These are phyloP conservation scores for Pisolithus tinctorius DNA, from an alignment of 768 basidiomycete species.

Conservation along the genomic window DNA sequence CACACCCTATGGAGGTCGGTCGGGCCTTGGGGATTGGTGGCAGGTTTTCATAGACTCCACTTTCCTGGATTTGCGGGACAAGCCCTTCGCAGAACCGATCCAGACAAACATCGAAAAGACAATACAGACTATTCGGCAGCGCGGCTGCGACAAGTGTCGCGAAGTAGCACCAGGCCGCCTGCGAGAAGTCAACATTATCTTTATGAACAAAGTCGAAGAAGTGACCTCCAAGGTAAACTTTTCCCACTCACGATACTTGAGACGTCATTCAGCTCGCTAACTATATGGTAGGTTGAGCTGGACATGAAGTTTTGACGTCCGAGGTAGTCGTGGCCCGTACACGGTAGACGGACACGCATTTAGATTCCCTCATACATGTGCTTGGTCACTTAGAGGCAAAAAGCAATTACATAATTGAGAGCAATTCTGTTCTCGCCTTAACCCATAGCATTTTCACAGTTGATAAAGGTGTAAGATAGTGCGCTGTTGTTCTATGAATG, in stretches of 20 bases:
- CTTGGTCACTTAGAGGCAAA: not conserved
- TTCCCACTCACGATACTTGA: too few relatives aligned
- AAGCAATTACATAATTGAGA: not conserved
- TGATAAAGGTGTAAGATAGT: too few relatives aligned
- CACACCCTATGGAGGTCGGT: not conserved
- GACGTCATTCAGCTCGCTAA: not conserved
- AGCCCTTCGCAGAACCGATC: constrained; percentile 10
- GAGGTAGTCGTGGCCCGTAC: too few relatives aligned
- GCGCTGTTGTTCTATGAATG: too few relatives aligned
- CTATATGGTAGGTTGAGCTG: constrained; percentile 6
- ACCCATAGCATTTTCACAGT: too few relatives aligned
- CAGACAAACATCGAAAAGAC: not conserved
- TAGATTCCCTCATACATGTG: not conserved
- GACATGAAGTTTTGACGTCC: constrained; percentile 1
- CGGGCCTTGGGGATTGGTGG: constrained; percentile 12
- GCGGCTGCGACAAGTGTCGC: not conserved
- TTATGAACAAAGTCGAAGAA: constrained; percentile 9
- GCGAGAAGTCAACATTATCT: constrained; percentile 7
- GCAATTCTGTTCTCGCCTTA: not conserved
- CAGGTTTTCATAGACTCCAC: constrained; percentile 10
- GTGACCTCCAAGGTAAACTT: constrained; percentile 4
- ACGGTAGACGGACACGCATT: too few relatives aligned
- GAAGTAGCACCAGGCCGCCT: constrained; percentile 2
- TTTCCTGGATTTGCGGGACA: constrained; percentile 10
- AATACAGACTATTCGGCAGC: not conserved